A percentile compares a stretch with the other conserved stretches of the same genome.
phyloP scores from a whole-genome alignment of 768 basidiomycete genomes.

The Porpolomopsis calyptriformis region DNA sequence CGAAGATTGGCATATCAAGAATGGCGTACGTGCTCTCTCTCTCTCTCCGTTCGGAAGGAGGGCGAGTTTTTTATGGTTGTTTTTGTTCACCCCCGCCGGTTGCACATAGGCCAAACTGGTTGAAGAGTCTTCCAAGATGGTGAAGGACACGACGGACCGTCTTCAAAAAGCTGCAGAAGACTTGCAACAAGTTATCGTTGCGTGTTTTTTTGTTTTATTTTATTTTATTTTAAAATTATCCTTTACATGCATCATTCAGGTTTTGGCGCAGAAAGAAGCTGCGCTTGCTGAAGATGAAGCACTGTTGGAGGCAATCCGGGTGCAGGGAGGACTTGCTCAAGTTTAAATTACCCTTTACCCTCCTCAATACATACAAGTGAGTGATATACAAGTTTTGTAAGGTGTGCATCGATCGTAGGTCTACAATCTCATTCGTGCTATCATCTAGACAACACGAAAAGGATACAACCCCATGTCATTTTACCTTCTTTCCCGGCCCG shows the following conservation, averaged over 20 bases:
- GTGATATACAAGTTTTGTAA: too few species aligned
- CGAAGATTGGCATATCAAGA: constrained; percentile 72
- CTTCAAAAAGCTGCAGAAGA: constrained; percentile 55
- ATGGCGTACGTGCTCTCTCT: constrained; percentile 40
- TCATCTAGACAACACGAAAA: too few species aligned
- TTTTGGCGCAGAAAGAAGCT: constrained; percentile 32
- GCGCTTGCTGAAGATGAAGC: constrained; percentile 32
- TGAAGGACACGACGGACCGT: constrained; percentile 51
- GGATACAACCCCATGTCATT: too few species aligned
- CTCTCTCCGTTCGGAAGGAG: constrained; percentile 5
- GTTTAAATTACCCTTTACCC: too few species aligned
- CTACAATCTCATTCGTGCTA: too few species aligned
- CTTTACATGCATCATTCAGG: constrained; percentile 19
- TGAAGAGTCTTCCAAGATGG: constrained; percentile 77
- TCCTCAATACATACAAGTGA: too few species aligned
- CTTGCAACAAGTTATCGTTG: constrained; percentile 55
- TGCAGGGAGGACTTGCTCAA: not conserved
- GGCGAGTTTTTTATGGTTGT: not conserved
- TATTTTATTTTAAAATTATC: not conserved
- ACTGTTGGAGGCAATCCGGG: constrained; percentile 38
- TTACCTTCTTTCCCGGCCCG: too few species aligned
- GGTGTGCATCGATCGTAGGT: too few species aligned
- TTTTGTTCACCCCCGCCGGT: too few species aligned
- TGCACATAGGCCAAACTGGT: constrained; percentile 47
- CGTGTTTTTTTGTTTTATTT: constrained; percentile 31